Conservation (phyloP, 108 stramenopile genomes). For the Nitzschia sp. region DNA sequence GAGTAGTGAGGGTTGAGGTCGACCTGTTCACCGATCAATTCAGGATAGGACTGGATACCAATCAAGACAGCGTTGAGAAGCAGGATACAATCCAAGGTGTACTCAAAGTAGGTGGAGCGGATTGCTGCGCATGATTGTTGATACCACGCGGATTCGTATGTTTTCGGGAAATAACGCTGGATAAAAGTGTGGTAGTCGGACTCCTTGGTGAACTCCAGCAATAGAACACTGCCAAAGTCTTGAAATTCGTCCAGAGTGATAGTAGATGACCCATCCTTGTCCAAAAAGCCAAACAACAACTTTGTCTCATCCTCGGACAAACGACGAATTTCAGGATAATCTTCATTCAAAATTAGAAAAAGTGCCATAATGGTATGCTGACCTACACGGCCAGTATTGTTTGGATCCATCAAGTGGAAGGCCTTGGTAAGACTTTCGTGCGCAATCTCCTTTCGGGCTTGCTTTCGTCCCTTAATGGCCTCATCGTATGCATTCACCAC, state of each 20-base stretch:
- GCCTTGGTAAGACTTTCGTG: conserved; percentile 50
- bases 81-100: conserved; percentile 55
- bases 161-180: conserved; percentile 43
- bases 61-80: conserved; percentile 70
- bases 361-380: conserved; percentile 67
- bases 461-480: conserved; percentile 34
- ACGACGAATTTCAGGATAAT: conserved; percentile 64
- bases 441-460: conserved; percentile 24
- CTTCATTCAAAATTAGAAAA: conserved; percentile 67
- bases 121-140: conserved; percentile 36
- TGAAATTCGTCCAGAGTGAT: conserved; percentile 62
- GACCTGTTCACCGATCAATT: conserved; percentile 51
- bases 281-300: conserved; percentile 51
- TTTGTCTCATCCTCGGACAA: conserved; percentile 53
- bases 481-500: conserved; percentile 67
- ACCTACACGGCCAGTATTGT: conserved; percentile 35
- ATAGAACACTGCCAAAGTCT: conserved; percentile 56
- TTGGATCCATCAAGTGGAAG: conserved; percentile 54
- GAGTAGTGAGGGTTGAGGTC: conserved; percentile 22
- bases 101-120: conserved; percentile 56
- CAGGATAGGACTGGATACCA: conserved; percentile 67
- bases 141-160: conserved; percentile 41
- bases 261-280: conserved; percentile 47
- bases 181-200: conserved; percentile 48
- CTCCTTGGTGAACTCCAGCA: conserved; percentile 51